Conservation (phyloP, 441 rosid species). For the Populus hybrid region DNA sequence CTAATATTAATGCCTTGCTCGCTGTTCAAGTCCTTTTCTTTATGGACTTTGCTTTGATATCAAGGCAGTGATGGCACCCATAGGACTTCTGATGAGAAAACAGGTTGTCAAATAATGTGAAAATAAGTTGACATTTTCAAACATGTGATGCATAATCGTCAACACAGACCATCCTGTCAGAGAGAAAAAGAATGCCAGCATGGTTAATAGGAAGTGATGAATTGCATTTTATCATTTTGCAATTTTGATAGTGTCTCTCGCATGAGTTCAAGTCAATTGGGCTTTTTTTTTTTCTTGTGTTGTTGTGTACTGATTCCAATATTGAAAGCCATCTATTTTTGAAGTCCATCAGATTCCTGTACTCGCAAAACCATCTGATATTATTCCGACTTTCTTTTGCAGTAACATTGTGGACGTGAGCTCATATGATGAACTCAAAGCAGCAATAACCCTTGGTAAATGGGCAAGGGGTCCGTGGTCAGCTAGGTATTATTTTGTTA, state of each 20-base stretch:
- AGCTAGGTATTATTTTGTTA: slow-evolving; percentile 44
- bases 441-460: slow-evolving; percentile 65
- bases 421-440: slow-evolving; percentile 79
- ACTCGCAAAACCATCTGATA: neutral
- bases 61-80: neutral
- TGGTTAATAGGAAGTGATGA: neutral
- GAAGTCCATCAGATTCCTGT: neutral
- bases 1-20: neutral
- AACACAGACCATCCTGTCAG: neutral
- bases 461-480: slow-evolving; percentile 99
- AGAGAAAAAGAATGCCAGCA: neutral
- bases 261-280: neutral
- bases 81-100: neutral
- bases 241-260: no score
- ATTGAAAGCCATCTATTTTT: neutral
- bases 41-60: neutral
- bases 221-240: neutral
- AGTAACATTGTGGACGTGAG: slow-evolving; percentile 86
- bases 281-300: neutral
- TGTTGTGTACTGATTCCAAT: neutral
- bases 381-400: slow-evolving; percentile 25
- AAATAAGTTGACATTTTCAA: neutral
- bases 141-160: neutral
- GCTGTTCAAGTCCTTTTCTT: neutral
- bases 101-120: neutral